Evolutionary conservation across 352 stramenopile species (phyloP).

Genomic region (Globisporangium takayamanum): DNA sequence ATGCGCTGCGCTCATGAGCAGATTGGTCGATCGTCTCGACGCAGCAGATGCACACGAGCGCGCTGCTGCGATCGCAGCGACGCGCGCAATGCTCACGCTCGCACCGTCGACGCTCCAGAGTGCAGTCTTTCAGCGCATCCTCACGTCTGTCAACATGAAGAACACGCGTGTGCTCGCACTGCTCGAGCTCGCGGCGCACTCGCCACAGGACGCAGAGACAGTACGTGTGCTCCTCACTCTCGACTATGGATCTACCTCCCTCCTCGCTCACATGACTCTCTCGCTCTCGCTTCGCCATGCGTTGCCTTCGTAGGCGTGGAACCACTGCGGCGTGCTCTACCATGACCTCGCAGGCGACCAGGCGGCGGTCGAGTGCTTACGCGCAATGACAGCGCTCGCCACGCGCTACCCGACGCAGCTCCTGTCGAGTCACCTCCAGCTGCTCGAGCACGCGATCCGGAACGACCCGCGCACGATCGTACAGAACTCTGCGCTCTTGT

Average conservation of each 20-base stretch:
- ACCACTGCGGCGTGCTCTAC: slow-evolving; percentile 30
- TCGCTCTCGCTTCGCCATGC: no score
- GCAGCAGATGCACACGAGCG: slow-evolving; percentile 18
- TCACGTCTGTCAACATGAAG: not conserved
- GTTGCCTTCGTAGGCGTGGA: slow-evolving; percentile 24
- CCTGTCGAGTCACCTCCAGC: not conserved
- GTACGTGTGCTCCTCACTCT: not conserved
- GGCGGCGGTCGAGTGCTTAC: slow-evolving; percentile 21
- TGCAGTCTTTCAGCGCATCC: not conserved
- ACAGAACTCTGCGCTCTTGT: not conserved
- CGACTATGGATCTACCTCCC: not conserved
- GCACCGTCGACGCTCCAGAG: slow-evolving; percentile 18
- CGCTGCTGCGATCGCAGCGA: slow-evolving; percentile 25
- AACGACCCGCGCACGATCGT: not conserved
- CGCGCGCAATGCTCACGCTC: slow-evolving; percentile 17
- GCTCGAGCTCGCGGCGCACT: not conserved
- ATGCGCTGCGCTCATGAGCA: not conserved
- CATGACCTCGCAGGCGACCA: slow-evolving; percentile 28
- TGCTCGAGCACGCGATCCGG: not conserved
- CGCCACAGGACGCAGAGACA: not conserved
- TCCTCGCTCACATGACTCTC: not conserved
- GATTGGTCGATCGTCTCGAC: not conserved
- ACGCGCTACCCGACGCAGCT: slow-evolving; percentile 11
- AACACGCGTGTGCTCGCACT: not conserved
- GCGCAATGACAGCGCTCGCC: slow-evolving; percentile 28